These are phyloP conservation scores for Pseudomonodictys pantanalensis DNA, from an alignment of 495 filamentous ascomycete species.

Conservation along the genomic window DNA sequence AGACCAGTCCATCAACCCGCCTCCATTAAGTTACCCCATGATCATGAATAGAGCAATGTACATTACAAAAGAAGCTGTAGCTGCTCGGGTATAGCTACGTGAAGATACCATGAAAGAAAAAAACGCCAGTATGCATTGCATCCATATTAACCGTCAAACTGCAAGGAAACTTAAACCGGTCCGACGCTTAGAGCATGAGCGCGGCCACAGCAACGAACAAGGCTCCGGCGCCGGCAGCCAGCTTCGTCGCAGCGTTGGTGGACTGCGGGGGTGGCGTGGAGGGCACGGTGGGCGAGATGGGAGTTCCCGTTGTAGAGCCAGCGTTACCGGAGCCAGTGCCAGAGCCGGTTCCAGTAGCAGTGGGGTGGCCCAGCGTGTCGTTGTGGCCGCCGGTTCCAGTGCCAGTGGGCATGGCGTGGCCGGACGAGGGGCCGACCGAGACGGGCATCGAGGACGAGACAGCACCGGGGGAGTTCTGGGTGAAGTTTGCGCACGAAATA, in stretches of 20 bases:
- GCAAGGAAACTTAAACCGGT: background rate
- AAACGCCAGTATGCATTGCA: background rate
- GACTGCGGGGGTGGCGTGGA: background rate
- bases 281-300: background rate
- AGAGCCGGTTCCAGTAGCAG: slow-evolving; percentile 5
- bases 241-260: background rate
- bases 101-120: background rate
- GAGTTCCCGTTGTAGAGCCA: background rate
- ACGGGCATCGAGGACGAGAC: background rate
- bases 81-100: background rate
- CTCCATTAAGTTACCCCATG: no score
- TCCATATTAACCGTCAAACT: background rate
- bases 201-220: background rate
- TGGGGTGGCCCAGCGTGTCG: background rate
- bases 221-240: background rate
- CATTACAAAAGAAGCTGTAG: background rate
- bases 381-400: background rate
- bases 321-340: slow-evolving; percentile 6
- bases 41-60: no score
- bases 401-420: slow-evolving; percentile 11
- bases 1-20: no score
- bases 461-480: background rate
- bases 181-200: background rate
- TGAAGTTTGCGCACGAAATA: slow-evolving; percentile 71
- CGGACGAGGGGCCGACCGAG: slow-evolving; percentile 2